phyloP scores from a whole-genome alignment of 306 rosid genomes.

The Ochetophila trinervis region DNA sequence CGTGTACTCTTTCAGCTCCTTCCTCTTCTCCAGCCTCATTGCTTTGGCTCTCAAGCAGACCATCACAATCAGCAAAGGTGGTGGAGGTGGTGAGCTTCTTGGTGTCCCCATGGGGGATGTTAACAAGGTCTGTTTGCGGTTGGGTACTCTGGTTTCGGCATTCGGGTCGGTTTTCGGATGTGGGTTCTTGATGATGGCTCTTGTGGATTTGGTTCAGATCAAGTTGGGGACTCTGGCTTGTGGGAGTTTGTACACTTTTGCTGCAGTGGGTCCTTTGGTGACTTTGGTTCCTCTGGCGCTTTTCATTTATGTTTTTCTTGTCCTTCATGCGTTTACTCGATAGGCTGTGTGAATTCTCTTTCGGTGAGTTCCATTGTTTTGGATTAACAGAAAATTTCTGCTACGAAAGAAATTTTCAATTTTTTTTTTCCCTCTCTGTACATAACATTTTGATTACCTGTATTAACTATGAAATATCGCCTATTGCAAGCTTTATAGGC shows the following conservation, averaged over 20 bases:
- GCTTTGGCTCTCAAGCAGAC: slow-evolving; percentile 77
- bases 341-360: not conserved
- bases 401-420: not conserved
- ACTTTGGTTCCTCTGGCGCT: slow-evolving; percentile 71
- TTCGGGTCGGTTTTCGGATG: slow-evolving; percentile 74
- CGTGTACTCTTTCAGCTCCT: slow-evolving; percentile 84
- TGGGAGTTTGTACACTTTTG: slow-evolving; percentile 50
- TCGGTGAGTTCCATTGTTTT: not conserved
- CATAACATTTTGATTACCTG: not conserved
- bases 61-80: slow-evolving; percentile 35
- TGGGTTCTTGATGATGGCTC: slow-evolving; percentile 76
- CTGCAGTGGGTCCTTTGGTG: slow-evolving; percentile 69
- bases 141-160: slow-evolving; percentile 67
- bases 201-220: slow-evolving; percentile 74
- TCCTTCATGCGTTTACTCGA: slow-evolving; percentile 66
- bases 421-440: not conserved
- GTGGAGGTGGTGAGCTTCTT: slow-evolving; percentile 1
- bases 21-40: slow-evolving; percentile 90
- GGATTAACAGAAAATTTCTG: not conserved
- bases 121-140: slow-evolving; percentile 41
- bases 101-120: slow-evolving; percentile 30
- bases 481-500: not conserved
- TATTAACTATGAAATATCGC: not conserved
- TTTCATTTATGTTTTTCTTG: slow-evolving; percentile 54
- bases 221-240: slow-evolving; percentile 70